Percentiles rank a stretch among this genome's conserved stretches.
Evolutionary conservation across 2,329 filamentous ascomycete genomes (phyloP).

Genomic region (Penicillium vulpinum): DNA sequence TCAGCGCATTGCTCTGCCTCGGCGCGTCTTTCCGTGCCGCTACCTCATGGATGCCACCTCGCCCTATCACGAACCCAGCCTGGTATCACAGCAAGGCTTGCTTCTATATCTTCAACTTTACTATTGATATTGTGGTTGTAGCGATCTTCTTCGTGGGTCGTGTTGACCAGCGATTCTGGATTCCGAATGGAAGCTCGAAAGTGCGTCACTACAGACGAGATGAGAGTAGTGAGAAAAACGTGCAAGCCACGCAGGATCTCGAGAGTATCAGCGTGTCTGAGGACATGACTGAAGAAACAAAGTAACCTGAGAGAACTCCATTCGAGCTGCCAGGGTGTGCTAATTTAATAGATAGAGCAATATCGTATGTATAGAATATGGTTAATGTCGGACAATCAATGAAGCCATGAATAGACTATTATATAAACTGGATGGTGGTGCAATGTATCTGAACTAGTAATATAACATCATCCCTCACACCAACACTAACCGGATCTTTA

Average conservation of each 20-base stretch:
- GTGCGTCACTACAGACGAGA: constrained; percentile 14
- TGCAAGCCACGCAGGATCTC: background rate
- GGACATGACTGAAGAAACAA: background rate
- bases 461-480: no score
- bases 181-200: constrained; percentile 61
- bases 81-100: constrained; percentile 70
- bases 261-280: background rate
- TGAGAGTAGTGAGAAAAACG: background rate
- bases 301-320: background rate
- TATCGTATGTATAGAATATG: background rate
- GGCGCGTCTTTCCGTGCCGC: constrained; percentile 70
- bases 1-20: constrained; percentile 61
- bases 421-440: no score
- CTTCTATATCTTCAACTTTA: constrained; percentile 80
- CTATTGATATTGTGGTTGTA: constrained; percentile 70
- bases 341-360: background rate
- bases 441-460: no score
- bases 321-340: background rate
- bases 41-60: constrained; percentile 54
- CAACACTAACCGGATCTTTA: no score
- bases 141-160: constrained; percentile 65
- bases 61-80: constrained; percentile 56
- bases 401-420: background rate
- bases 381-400: background rate
- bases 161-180: constrained; percentile 73